A percentile compares a stretch with the other conserved stretches of the same genome.
Conservation (phyloP, 2,329 filamentous ascomycete genomes). For the Beauveria brongniartii region DNA sequence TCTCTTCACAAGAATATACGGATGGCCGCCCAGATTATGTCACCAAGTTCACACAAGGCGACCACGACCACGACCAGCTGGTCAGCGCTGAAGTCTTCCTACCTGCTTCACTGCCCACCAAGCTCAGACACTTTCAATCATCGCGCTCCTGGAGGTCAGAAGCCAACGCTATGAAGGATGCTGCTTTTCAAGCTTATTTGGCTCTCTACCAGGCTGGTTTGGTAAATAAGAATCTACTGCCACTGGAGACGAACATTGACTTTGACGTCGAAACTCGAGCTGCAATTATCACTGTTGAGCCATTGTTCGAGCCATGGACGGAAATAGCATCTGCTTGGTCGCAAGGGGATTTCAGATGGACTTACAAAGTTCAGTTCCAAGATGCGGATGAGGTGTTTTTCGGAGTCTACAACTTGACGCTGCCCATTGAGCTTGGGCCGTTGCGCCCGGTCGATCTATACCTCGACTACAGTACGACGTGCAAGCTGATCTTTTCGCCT, state of each 20-base stretch:
- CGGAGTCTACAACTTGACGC: conserved; percentile 32
- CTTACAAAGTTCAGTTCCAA: not conserved
- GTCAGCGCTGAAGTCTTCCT: conserved; percentile 58
- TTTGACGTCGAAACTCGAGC: conserved; percentile 30
- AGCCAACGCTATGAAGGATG: conserved; percentile 67
- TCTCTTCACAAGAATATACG: conserved; percentile 51
- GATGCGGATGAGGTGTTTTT: conserved; percentile 17
- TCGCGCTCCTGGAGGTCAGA: conserved; percentile 56
- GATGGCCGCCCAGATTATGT: conserved; percentile 63
- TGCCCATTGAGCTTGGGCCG: conserved; percentile 35
- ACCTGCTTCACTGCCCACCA: conserved; percentile 58
- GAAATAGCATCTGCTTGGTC: conserved; percentile 36
- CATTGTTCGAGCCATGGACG: conserved; percentile 39
- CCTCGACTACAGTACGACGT: conserved; percentile 28
- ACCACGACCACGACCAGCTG: conserved; percentile 17
- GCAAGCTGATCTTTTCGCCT: conserved; percentile 22
- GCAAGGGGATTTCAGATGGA: not conserved
- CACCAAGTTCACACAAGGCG: conserved; percentile 31
- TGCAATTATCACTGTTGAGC: conserved; percentile 27
- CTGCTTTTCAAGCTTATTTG: conserved; percentile 72
- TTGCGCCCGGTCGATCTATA: conserved; percentile 32
- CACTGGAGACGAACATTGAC: conserved; percentile 39
- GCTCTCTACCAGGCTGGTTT: conserved; percentile 61
- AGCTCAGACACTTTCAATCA: conserved; percentile 19
- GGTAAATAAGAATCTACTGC: conserved; percentile 71